Evolutionary conservation across 2,329 filamentous ascomycete genomes (phyloP), one percentile per base, ranked within the genome.

Genomic region (Phialophora verrucosa): DNA sequence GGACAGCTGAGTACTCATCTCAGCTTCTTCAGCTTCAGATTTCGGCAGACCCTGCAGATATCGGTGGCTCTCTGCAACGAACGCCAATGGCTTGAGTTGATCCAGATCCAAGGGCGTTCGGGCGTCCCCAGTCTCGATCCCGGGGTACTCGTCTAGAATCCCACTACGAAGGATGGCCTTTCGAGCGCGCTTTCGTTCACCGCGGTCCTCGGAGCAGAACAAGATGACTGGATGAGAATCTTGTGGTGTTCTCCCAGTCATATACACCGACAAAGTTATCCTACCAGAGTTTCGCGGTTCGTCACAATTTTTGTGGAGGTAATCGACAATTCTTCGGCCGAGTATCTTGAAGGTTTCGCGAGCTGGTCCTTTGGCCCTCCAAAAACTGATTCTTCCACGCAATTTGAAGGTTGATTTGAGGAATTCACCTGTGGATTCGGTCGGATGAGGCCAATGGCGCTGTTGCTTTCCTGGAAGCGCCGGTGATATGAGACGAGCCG

Each of bases 291-390:
- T 57, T 57, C 14, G 54, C 20, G n/a, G 14, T n/a, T 38, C 54
- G 32, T 35, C 31, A 31, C 54, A 12, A n/a, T n/a, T 3, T 17
- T 23, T 31, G 54, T 57, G 4, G 54, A 57, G 29, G 20, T 38
- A 29, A 32, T 38, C 3, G n/a, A 57, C 32, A 14, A 63, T 50
- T 11, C 32, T 55, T 17, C 8, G 17, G 5, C 10, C 29, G 12
- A 63, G 27, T 5, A 27, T 10, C 20, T 57, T 38, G n/a, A 57
- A 63, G 1, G 27, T 27, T 14, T 56, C 12, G 14, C 35, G 20
- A 4, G 61, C 61, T 11, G 61, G 51, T 8, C 61, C 61, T 23
- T 27, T 63, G 29, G 61, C 35, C 17, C 20, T 57, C 61, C 61
- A 63, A n/a, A 32, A 50, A 23, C 42, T 56, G 11, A 50, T 32